phyloP scores from a whole-genome alignment of 495 filamentous ascomycete species.

The Penicillium steckii region DNA sequence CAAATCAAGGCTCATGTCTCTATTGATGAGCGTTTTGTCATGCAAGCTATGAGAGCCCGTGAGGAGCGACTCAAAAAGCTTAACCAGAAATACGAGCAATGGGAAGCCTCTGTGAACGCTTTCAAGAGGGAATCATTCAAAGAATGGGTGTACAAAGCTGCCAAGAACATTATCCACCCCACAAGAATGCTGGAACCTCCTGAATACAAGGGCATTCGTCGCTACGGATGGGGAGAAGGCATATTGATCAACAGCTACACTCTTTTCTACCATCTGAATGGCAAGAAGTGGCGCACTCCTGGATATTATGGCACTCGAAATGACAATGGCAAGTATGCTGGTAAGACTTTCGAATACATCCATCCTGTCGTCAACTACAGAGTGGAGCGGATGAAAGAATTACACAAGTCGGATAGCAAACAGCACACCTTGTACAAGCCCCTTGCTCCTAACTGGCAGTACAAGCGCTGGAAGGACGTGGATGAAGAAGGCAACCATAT shows the following conservation, averaged over 20 bases:
- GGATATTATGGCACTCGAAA: constrained; percentile 10
- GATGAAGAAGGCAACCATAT: constrained; percentile 4
- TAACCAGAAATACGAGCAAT: neutral
- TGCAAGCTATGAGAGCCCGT: constrained; percentile 6
- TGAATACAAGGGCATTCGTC: constrained; percentile 1
- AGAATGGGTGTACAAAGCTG: neutral
- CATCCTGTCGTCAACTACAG: constrained; percentile 19
- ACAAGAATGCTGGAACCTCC: neutral
- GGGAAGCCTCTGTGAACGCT: neutral
- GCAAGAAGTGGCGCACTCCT: constrained; percentile 15
- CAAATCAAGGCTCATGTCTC: constrained; percentile 12
- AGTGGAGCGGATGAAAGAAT: constrained; percentile 5
- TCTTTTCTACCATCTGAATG: constrained; percentile 18
- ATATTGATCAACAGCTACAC: constrained; percentile 15
- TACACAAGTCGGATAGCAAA: constrained; percentile 3
- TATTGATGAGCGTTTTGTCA: constrained; percentile 13
- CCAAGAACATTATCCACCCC: neutral
- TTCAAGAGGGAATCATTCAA: neutral
- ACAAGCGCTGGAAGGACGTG: constrained; percentile 9
- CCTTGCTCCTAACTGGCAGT: neutral
- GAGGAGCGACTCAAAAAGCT: constrained; percentile 4
- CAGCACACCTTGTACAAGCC: constrained; percentile 12
- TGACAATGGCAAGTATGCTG: constrained; percentile 1
- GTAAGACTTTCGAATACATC: constrained; percentile 13
- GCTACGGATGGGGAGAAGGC: constrained; percentile 23